Conservation (phyloP, 2,329 filamentous ascomycete species). For the Colletotrichum siamense region DNA sequence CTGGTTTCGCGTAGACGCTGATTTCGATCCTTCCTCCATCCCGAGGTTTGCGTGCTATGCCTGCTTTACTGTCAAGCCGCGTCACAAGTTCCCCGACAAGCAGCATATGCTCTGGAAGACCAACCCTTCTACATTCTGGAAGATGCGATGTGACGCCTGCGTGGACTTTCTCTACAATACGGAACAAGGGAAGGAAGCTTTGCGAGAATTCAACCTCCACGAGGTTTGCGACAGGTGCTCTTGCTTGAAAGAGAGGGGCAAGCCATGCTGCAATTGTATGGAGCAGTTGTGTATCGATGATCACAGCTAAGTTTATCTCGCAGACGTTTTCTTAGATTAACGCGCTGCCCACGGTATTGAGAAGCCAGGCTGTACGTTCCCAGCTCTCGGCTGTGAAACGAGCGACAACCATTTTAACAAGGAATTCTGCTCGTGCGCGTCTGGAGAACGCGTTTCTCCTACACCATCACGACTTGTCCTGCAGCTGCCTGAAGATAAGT, state of each 20-base stretch:
- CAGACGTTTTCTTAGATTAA: neutral
- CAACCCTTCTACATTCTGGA: neutral
- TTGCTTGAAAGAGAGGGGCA: neutral
- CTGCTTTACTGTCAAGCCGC: neutral
- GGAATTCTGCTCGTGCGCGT: neutral
- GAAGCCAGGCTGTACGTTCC: neutral
- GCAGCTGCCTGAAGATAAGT: neutral
- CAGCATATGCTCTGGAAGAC: neutral
- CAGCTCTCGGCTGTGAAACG: neutral
- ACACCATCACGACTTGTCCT: neutral
- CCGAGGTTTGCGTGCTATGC: neutral
- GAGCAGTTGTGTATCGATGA: neutral
- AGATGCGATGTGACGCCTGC: neutral
- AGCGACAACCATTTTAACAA: neutral
- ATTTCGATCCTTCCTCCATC: neutral
- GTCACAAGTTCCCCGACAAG: neutral
- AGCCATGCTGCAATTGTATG: neutral
- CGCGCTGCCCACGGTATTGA: neutral
- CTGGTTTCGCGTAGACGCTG: neutral
- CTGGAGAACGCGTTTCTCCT: neutral
- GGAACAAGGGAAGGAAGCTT: neutral
- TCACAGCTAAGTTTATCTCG: neutral
- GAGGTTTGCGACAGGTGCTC: neutral
- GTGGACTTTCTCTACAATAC: neutral
- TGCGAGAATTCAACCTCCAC: neutral